phyloP scores from a whole-genome alignment of 139 green algal genomes.

The Penium margaritaceum region DNA sequence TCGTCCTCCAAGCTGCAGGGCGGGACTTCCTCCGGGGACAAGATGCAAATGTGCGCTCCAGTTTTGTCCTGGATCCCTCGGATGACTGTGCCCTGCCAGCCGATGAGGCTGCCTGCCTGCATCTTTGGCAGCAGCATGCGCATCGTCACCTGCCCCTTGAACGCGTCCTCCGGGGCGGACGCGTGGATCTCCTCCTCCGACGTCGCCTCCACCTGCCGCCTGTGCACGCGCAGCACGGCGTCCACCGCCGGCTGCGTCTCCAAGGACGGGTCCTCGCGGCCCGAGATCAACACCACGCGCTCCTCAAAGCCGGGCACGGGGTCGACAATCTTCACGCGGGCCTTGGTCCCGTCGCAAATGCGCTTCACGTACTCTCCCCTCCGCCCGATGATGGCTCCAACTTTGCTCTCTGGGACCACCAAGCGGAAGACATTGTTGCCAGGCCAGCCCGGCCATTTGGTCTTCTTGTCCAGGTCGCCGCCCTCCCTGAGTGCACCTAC shows the following conservation, averaged over 20 bases:
- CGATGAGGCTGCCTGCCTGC: conserved; percentile 30
- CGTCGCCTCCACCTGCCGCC: conserved; percentile 2
- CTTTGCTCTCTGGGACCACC: conserved; percentile 23
- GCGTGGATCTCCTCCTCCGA: conserved; percentile 6
- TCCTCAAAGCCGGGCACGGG: conserved; percentile 22
- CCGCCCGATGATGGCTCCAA: conserved; percentile 29
- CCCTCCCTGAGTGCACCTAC: no score
- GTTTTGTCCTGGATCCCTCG: no score
- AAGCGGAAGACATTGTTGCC: conserved; percentile 32
- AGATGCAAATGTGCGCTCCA: no score
- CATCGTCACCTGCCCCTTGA: conserved; percentile 10
- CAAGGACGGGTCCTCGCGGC: background rate
- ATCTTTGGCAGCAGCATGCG: conserved; percentile 27
- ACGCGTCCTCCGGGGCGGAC: background rate
- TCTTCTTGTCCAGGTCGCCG: no score
- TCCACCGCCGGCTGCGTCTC: conserved; percentile 6
- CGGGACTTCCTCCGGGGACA: no score
- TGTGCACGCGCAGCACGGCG: conserved; percentile 17
- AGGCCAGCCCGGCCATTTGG: conserved; percentile 37
- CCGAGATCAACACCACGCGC: conserved; percentile 24
- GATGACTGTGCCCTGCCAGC: no score
- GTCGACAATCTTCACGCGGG: conserved; percentile 35
- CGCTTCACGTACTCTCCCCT: conserved; percentile 41
- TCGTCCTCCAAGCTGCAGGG: no score
- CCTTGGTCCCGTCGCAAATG: conserved; percentile 27